Percentiles rank a stretch among this genome's conserved stretches.
Evolutionary conservation across 2,329 filamentous ascomycete genomes (phyloP).

Genomic region (Epichloe coenophiala): DNA sequence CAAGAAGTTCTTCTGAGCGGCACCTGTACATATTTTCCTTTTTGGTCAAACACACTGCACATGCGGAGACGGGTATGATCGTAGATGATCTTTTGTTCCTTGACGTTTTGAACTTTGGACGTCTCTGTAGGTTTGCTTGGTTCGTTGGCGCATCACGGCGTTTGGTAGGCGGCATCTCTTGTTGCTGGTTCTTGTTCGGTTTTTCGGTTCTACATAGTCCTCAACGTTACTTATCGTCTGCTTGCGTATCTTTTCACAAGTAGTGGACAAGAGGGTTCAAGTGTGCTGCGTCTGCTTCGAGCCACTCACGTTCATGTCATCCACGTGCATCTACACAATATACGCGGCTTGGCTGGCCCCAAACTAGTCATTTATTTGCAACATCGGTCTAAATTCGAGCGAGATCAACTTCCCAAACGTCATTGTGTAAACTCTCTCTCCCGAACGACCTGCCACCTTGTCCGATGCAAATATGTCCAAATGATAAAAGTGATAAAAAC

Average conservation of each 20-base stretch:
- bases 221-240: too few species aligned
- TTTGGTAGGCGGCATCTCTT: too few species aligned
- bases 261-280: too few species aligned
- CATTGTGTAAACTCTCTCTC: neutral
- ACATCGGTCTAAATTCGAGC: neutral
- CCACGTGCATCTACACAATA: neutral
- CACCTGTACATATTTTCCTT: neutral
- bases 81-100: neutral
- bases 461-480: neutral
- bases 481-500: neutral
- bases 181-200: too few species aligned
- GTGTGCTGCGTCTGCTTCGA: neutral
- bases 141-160: too few species aligned
- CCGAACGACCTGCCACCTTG: neutral
- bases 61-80: too few species aligned
- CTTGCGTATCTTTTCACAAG: too few species aligned
- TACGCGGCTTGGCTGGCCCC: neutral
- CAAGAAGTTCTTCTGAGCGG: constrained; percentile 28
- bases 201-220: too few species aligned
- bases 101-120: too few species aligned
- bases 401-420: neutral
- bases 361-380: neutral
- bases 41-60: too few species aligned
- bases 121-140: too few species aligned
- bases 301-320: neutral